These are phyloP conservation scores for Yamadazyma trypodendri DNA, from an alignment of 1,139 yeast species.

Conservation along the genomic window DNA sequence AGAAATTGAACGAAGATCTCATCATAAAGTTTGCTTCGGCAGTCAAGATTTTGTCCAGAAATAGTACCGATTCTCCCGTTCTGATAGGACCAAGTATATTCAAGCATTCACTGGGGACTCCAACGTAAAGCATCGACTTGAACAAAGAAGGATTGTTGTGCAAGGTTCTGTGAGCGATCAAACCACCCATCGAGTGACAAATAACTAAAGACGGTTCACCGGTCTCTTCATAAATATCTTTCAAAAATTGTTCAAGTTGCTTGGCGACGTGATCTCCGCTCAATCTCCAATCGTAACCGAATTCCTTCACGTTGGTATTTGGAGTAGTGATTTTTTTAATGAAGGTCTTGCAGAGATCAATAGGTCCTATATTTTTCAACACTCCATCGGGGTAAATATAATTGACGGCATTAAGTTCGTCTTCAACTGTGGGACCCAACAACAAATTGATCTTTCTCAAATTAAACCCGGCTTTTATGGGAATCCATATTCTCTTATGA, in stretches of 20 bases:
- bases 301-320: constrained; percentile 63
- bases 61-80: constrained; percentile 74
- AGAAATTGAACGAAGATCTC: constrained; percentile 77
- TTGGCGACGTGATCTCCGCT: constrained; percentile 54
- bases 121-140: constrained; percentile 75
- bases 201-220: constrained; percentile 64
- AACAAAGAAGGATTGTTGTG: constrained; percentile 65
- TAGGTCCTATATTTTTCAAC: constrained; percentile 81
- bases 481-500: constrained; percentile 76
- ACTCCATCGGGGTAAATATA: constrained; percentile 72
- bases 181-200: constrained; percentile 94
- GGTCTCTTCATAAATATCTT: constrained; percentile 35
- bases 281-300: constrained; percentile 91
- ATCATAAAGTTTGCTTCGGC: constrained; percentile 83
- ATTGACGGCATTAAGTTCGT: constrained; percentile 50
- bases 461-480: constrained; percentile 80
- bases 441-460: constrained; percentile 65
- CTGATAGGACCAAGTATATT: constrained; percentile 84
- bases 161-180: constrained; percentile 77
- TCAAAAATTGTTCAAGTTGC: constrained; percentile 49
- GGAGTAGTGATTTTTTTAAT: constrained; percentile 60
- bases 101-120: constrained; percentile 81
- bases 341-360: constrained; percentile 69
- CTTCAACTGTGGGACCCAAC: constrained; percentile 71
- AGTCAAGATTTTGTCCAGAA: constrained; percentile 72